Conservation (phyloP, 1,139 yeast genomes). For the Wickerhamomyces sp. region DNA sequence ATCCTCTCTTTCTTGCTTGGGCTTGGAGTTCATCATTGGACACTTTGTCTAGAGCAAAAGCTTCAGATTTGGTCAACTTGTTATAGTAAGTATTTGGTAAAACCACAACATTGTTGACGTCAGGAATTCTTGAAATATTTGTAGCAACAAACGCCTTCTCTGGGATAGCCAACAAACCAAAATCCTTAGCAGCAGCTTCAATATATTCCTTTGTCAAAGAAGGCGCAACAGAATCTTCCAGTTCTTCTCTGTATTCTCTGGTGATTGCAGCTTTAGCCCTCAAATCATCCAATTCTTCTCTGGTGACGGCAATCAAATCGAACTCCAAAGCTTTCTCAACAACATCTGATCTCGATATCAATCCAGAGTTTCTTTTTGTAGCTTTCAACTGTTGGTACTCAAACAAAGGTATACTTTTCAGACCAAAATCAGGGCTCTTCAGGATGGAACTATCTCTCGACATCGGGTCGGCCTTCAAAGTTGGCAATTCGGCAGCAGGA, state of each 20-base stretch:
- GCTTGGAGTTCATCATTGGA: constrained; percentile 40
- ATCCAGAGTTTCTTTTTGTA: constrained; percentile 5
- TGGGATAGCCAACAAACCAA: constrained; percentile 52
- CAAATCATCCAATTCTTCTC: constrained; percentile 28
- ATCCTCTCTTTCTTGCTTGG: constrained; percentile 48
- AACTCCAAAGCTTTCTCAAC: constrained; percentile 39
- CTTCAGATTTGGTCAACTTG: constrained; percentile 43
- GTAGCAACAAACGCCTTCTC: constrained; percentile 53
- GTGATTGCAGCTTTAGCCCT: constrained; percentile 6
- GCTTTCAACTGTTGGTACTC: constrained; percentile 24
- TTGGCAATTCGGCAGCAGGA: not conserved
- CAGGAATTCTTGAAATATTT: constrained; percentile 50
- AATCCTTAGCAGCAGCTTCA: constrained; percentile 32
- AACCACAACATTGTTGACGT: constrained; percentile 53
- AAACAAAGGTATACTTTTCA: constrained; percentile 25
- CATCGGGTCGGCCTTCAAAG: constrained; percentile 26
- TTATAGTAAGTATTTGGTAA: constrained; percentile 61
- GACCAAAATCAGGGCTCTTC: constrained; percentile 31
- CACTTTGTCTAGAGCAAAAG: constrained; percentile 39
- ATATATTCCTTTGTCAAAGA: constrained; percentile 13
- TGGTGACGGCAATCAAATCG: constrained; percentile 40
- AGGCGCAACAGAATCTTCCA: constrained; percentile 1
- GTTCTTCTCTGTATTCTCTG: constrained; percentile 2
- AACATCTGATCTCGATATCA: constrained; percentile 22
- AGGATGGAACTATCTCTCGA: constrained; percentile 29